A percentile compares a stretch with the other conserved stretches of the same genome.
These are phyloP conservation scores for Zygoascus hellenicus DNA, from an alignment of 1,139 yeast genomes.

Conservation along the genomic window DNA sequence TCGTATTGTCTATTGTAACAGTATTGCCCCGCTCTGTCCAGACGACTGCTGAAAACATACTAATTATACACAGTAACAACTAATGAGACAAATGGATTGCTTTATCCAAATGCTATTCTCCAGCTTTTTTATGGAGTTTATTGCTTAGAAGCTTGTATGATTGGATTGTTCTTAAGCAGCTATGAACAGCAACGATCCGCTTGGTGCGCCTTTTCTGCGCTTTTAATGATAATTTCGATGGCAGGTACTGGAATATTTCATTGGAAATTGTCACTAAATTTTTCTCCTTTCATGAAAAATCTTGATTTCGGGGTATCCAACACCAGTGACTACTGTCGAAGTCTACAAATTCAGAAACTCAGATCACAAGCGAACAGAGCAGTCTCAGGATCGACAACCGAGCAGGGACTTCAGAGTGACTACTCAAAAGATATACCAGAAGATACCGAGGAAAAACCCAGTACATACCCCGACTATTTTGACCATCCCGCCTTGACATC, in stretches of 20 bases:
- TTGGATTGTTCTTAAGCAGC: conserved; percentile 65
- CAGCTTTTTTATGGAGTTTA: conserved; percentile 77
- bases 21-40: conserved; percentile 25
- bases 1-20: conserved; percentile 44
- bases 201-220: conserved; percentile 18
- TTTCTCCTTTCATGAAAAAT: conserved; percentile 12
- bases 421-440: neutral
- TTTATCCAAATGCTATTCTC: conserved; percentile 68
- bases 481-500: conserved; percentile 29
- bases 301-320: conserved; percentile 13
- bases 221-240: conserved; percentile 15
- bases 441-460: too few species aligned
- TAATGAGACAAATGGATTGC: conserved; percentile 65
- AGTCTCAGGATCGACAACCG: neutral
- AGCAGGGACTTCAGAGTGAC: neutral
- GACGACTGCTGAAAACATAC: neutral
- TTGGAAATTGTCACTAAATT: conserved; percentile 11
- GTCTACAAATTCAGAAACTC: neutral
- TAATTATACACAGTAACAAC: conserved; percentile 25
- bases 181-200: conserved; percentile 24
- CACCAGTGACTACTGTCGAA: neutral
- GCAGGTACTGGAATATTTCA: conserved; percentile 16
- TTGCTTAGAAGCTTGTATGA: conserved; percentile 67
- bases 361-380: neutral
- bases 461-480: conserved; percentile 12